These are phyloP conservation scores for Aechmea fasciata DNA, from an alignment of 176 grass and related monocot genomes.

Conservation along the genomic window DNA sequence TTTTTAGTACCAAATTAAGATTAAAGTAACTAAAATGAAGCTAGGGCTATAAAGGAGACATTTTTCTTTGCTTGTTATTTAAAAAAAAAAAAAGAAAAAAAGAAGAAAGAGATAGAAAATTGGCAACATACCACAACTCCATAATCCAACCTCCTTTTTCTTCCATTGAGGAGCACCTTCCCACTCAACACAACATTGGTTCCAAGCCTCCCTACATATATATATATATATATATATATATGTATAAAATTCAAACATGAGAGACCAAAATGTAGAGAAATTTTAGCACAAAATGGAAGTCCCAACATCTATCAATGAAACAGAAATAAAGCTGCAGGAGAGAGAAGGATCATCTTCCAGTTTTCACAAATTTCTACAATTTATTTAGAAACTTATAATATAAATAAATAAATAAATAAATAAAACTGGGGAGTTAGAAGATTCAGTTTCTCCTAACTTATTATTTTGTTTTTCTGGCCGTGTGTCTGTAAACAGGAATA, in stretches of 20 bases:
- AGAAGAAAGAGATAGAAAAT: background rate
- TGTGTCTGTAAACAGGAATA: too few species aligned
- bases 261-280: background rate
- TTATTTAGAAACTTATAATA: too few species aligned
- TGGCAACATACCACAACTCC: constrained; percentile 54
- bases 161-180: constrained; percentile 84
- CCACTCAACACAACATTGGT: constrained; percentile 81
- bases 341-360: too few species aligned
- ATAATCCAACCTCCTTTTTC: constrained; percentile 83
- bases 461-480: too few species aligned
- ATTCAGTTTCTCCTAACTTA: too few species aligned
- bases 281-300: background rate
- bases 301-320: background rate
- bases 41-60: too few species aligned
- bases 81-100: background rate
- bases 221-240: background rate
- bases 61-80: too few species aligned
- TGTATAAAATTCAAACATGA: background rate
- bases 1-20: too few species aligned
- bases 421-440: too few species aligned
- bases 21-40: too few species aligned
- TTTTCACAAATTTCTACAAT: too few species aligned
- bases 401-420: too few species aligned
- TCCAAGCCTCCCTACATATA: constrained; percentile 57
- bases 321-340: background rate